Conservation (phyloP, 164 flowering plant species). For the Protea cynaroides region DNA sequence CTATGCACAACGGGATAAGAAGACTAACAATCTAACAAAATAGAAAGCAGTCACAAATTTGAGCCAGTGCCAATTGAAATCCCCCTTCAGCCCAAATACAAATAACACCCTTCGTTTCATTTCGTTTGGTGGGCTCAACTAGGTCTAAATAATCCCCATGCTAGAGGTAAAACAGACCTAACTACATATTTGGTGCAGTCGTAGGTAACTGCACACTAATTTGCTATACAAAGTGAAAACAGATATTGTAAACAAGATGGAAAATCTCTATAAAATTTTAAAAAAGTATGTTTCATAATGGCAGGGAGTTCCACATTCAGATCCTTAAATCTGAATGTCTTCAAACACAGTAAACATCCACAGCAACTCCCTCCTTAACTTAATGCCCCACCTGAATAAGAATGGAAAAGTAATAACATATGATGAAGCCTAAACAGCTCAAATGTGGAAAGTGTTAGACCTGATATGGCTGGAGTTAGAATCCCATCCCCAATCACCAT, state of each 20-base stretch:
- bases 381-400: not conserved
- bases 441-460: constrained; percentile 16
- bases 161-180: not conserved
- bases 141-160: not conserved
- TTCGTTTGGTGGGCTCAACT: too few species aligned
- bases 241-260: too few species aligned
- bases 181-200: not conserved
- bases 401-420: not conserved
- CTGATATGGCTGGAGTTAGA: constrained; percentile 97
- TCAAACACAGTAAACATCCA: too few species aligned
- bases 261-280: not conserved
- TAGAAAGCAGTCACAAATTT: too few species aligned
- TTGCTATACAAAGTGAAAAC: too few species aligned
- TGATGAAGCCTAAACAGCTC: not conserved
- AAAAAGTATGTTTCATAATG: not conserved
- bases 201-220: too few species aligned
- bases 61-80: too few species aligned
- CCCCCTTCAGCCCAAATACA: too few species aligned
- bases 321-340: not conserved
- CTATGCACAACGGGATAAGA: too few species aligned
- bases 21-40: too few species aligned
- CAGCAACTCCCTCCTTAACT: not conserved
- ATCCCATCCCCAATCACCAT: constrained; percentile 98
- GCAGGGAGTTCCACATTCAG: not conserved
- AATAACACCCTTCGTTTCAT: too few species aligned